Conservation (phyloP, 148 eudicot species). For the Spergularia bocconei region DNA sequence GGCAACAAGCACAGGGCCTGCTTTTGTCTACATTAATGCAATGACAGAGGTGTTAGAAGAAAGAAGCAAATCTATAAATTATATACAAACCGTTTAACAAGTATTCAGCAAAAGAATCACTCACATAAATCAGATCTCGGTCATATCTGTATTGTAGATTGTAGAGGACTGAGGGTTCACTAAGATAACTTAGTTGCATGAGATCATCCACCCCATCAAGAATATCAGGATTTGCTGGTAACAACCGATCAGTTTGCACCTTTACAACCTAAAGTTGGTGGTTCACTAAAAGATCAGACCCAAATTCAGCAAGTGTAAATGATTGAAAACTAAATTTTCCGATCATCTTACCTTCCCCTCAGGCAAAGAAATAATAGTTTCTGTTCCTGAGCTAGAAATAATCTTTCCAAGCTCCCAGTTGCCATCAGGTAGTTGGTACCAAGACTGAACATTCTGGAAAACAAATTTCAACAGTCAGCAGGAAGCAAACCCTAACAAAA, state of each 20-base stretch:
- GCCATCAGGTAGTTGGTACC: slow-evolving; percentile 87
- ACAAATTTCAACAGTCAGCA: slow-evolving; percentile 26
- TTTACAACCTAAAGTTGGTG: slow-evolving; percentile 53
- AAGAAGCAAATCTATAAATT: slow-evolving; percentile 15
- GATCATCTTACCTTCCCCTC: slow-evolving; percentile 70
- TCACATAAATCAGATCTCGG: slow-evolving; percentile 76
- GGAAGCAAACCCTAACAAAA: neutral
- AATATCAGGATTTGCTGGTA: slow-evolving; percentile 92
- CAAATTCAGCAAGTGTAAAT: slow-evolving; percentile 10
- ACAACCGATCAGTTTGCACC: slow-evolving; percentile 55
- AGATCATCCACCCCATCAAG: slow-evolving; percentile 98
- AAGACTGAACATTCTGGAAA: slow-evolving; percentile 78
- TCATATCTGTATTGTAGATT: slow-evolving; percentile 87
- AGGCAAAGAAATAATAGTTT: slow-evolving; percentile 58
- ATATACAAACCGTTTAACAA: slow-evolving; percentile 6
- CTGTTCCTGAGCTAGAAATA: slow-evolving; percentile 57
- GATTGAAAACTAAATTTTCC: neutral
- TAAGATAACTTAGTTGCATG: slow-evolving; percentile 89
- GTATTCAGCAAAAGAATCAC: slow-evolving; percentile 23
- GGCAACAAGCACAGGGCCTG: slow-evolving; percentile 94
- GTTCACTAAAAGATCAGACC: slow-evolving; percentile 7
- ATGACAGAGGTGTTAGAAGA: neutral
- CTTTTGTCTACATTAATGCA: slow-evolving; percentile 62
- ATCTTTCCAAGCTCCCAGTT: slow-evolving; percentile 85
- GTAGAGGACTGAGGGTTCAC: slow-evolving; percentile 88